Evolutionary conservation across 208 protist genomes (phyloP).

Genomic region (Trypanosoma scelopori): DNA sequence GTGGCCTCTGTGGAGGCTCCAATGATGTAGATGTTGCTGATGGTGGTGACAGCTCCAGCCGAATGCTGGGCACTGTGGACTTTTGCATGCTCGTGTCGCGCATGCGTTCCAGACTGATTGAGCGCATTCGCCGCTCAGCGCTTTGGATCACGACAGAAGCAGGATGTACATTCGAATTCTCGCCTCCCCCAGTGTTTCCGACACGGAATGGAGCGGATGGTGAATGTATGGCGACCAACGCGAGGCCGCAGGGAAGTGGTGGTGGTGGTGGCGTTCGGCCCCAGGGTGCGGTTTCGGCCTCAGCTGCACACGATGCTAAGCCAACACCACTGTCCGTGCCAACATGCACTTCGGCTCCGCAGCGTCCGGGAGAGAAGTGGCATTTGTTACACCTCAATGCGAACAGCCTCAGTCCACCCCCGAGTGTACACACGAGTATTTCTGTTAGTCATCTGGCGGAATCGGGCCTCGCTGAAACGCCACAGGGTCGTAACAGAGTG

Average conservation of each 20-base stretch:
- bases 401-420: conserved; percentile 26
- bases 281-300: too few species aligned
- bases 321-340: neutral
- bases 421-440: conserved; percentile 26
- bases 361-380: neutral
- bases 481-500: neutral
- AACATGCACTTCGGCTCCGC: neutral
- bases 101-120: conserved; percentile 50
- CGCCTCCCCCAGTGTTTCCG: neutral
- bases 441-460: conserved; percentile 12
- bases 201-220: neutral
- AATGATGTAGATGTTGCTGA: neutral
- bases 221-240: neutral
- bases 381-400: neutral
- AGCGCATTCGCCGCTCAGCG: conserved; percentile 38
- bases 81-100: conserved; percentile 75
- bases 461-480: neutral
- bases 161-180: neutral
- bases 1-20: neutral
- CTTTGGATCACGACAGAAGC: conserved; percentile 8
- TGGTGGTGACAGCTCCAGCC: conserved; percentile 12
- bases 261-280: neutral
- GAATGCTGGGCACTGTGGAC: conserved; percentile 37
- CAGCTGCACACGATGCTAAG: too few species aligned
- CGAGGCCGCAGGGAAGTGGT: neutral